Conservation (phyloP, 306 rosid genomes). For the Alnus glutinosa region DNA sequence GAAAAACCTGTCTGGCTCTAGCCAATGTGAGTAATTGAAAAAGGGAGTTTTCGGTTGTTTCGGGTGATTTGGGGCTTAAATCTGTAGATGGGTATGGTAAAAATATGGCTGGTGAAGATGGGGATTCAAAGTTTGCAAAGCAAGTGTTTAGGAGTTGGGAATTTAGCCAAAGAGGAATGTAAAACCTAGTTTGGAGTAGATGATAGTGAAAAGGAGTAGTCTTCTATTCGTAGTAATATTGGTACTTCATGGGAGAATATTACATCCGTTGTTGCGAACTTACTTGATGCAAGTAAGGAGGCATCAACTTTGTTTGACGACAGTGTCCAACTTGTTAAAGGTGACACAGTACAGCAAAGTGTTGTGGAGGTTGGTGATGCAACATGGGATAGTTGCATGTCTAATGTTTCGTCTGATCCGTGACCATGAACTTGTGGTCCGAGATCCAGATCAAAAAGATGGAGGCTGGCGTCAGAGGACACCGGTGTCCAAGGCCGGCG, state of each 20-base stretch:
- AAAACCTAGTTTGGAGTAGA: constrained; percentile 10
- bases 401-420: neutral
- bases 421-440: too few relatives aligned
- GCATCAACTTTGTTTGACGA: constrained; percentile 20
- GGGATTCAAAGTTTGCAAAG: constrained; percentile 35
- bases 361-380: constrained; percentile 29
- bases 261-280: constrained; percentile 18
- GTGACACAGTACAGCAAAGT: neutral
- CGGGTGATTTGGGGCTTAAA: constrained; percentile 28
- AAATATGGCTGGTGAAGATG: constrained; percentile 16
- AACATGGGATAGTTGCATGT: constrained; percentile 28
- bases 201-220: constrained; percentile 4
- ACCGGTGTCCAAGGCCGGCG: too few relatives aligned
- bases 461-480: too few relatives aligned
- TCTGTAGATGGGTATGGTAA: constrained; percentile 26
- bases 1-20: constrained; percentile 52
- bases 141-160: constrained; percentile 34
- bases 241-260: constrained; percentile 15
- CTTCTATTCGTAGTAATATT: constrained; percentile 29
- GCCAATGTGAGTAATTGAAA: constrained; percentile 65
- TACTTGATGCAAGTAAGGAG: constrained; percentile 9
- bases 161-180: constrained; percentile 31
- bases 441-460: too few relatives aligned
- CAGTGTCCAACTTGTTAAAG: constrained; percentile 1
- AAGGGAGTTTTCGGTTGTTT: constrained; percentile 39